These are phyloP conservation scores for Candida khao-thaluensis DNA, from an alignment of 805 yeast genomes.

Conservation along the genomic window DNA sequence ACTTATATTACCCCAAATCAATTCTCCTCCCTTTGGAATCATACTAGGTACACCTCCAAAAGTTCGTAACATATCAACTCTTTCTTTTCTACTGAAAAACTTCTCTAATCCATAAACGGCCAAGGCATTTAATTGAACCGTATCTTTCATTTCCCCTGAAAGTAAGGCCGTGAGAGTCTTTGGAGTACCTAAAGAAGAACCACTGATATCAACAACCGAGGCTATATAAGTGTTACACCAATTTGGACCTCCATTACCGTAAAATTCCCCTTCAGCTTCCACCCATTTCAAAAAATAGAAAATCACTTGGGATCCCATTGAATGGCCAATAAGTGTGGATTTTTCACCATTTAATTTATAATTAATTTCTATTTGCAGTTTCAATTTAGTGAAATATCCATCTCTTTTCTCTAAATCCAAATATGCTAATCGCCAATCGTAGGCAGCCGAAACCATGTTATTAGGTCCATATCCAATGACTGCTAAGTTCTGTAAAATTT, in stretches of 20 bases:
- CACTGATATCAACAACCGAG: conserved; percentile 83
- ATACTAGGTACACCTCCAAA: conserved; percentile 96
- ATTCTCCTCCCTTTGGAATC: conserved; percentile 94
- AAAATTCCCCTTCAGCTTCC: conserved; percentile 76
- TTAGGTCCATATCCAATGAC: conserved; percentile 93
- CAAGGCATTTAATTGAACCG: conserved; percentile 86
- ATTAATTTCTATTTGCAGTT: conserved; percentile 66
- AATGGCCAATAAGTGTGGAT: conserved; percentile 80
- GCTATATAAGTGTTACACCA: conserved; percentile 90
- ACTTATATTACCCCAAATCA: conserved; percentile 78
- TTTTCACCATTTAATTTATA: conserved; percentile 57
- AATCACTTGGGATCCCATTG: conserved; percentile 93
- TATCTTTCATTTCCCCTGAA: conserved; percentile 98
- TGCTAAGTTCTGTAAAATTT: conserved; percentile 88
- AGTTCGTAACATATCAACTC: conserved; percentile 78
- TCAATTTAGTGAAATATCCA: conserved; percentile 75
- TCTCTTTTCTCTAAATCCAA: conserved; percentile 86
- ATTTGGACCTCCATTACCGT: conserved; percentile 84
- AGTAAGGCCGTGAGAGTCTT: conserved; percentile 86
- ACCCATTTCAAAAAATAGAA: conserved; percentile 95
- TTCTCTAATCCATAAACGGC: conserved; percentile 95
- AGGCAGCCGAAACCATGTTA: conserved; percentile 85
- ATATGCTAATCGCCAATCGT: conserved; percentile 95
- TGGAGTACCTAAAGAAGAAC: conserved; percentile 91
- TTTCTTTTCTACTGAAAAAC: conserved; percentile 85